These are phyloP conservation scores for Globisporangium nodosum DNA, from an alignment of 352 stramenopile species.

Conservation along the genomic window DNA sequence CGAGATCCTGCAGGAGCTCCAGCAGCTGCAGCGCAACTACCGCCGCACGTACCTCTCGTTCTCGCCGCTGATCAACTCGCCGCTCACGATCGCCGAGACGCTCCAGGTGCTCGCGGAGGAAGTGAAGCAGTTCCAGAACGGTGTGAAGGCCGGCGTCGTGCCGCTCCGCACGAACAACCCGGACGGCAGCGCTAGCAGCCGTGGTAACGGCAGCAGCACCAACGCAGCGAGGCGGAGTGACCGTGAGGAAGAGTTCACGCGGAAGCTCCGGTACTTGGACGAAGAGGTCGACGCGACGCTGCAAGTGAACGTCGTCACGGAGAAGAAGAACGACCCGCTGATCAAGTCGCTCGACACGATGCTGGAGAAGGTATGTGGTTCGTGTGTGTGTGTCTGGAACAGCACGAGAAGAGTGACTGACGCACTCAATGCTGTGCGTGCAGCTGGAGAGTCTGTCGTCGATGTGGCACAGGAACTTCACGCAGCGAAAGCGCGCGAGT, in stretches of 20 bases:
- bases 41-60: slow-evolving; percentile 57
- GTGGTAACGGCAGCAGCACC: not conserved
- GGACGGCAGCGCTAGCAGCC: not conserved
- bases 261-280: slow-evolving; percentile 56
- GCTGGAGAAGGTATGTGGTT: slow-evolving; percentile 46
- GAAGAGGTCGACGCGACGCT: slow-evolving; percentile 65
- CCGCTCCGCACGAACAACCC: slow-evolving; percentile 16
- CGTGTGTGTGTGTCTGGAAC: slow-evolving; percentile 3
- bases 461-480: slow-evolving; percentile 68
- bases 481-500: slow-evolving; percentile 18
- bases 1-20: slow-evolving; percentile 50
- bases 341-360: slow-evolving; percentile 62
- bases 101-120: slow-evolving; percentile 50
- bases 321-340: slow-evolving; percentile 75
- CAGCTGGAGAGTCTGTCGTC: slow-evolving; percentile 52
- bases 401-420: not conserved
- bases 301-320: slow-evolving; percentile 57
- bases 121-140: slow-evolving; percentile 53
- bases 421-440: not conserved
- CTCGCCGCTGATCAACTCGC: slow-evolving; percentile 48
- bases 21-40: slow-evolving; percentile 60
- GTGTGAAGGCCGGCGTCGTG: slow-evolving; percentile 35
- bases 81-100: slow-evolving; percentile 50
- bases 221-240: slow-evolving; percentile 19
- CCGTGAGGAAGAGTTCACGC: slow-evolving; percentile 41